These are phyloP conservation scores for Nakazawaea anatomiae DNA, from an alignment of 805 yeast genomes.

Conservation along the genomic window DNA sequence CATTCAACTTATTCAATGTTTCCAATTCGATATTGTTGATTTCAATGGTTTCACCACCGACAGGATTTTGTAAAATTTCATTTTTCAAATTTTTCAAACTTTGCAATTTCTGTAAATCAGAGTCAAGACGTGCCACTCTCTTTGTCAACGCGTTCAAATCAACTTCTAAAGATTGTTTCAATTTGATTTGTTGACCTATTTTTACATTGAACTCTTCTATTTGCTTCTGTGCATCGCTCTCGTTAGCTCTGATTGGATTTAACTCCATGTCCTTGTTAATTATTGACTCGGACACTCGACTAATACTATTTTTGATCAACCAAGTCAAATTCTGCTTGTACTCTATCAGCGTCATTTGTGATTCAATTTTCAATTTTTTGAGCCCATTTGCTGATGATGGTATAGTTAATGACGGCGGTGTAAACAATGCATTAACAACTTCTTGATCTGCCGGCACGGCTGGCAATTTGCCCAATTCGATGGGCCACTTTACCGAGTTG, in stretches of 20 bases:
- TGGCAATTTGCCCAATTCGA: constrained; percentile 13
- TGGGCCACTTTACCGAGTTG: constrained; percentile 13
- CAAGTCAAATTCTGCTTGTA: constrained; percentile 32
- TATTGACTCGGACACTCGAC: constrained; percentile 21
- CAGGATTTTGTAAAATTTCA: constrained; percentile 10
- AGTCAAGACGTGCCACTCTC: constrained; percentile 24
- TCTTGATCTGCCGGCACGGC: constrained; percentile 13
- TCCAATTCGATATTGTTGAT: constrained; percentile 14
- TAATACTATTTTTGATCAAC: constrained; percentile 28
- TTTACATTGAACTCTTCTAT: constrained; percentile 33
- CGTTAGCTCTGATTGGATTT: constrained; percentile 23
- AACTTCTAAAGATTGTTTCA: constrained; percentile 26
- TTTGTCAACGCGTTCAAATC: constrained; percentile 22
- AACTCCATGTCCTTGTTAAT: constrained; percentile 17
- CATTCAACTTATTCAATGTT: constrained; percentile 18
- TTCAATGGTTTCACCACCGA: constrained; percentile 10
- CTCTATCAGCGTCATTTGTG: constrained; percentile 10
- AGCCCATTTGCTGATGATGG: constrained; percentile 1
- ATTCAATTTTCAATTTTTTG: constrained; percentile 12
- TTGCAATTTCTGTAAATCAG: constrained; percentile 20
- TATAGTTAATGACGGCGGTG: not conserved
- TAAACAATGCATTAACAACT: constrained; percentile 16
- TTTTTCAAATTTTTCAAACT: constrained; percentile 11
- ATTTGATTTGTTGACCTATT: constrained; percentile 36
- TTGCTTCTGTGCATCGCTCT: constrained; percentile 32